Evolutionary conservation across 2,329 filamentous ascomycete genomes (phyloP).

Genomic region (Colletotrichum sojae): DNA sequence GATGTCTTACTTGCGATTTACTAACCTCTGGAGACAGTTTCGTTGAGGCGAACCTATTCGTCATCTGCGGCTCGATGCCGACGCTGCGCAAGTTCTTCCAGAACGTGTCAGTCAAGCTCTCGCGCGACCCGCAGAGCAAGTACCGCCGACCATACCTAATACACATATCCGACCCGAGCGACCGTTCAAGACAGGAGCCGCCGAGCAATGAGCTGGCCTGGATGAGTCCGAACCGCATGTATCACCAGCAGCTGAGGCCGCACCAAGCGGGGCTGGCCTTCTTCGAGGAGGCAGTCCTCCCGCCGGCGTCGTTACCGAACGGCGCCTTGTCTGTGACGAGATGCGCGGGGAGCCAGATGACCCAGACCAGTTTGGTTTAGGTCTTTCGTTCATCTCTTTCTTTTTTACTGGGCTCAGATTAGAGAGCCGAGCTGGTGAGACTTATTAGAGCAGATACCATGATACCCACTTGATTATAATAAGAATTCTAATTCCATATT

Average conservation of each 20-base stretch:
- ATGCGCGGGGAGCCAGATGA: neutral
- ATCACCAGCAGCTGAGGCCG: slow-evolving; percentile 5
- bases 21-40: slow-evolving; percentile 41
- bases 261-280: neutral
- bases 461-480: slow-evolving; percentile 11
- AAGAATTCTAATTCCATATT: neutral
- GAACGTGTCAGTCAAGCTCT: slow-evolving; percentile 52
- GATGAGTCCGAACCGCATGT: slow-evolving; percentile 6
- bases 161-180: slow-evolving; percentile 11
- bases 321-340: neutral
- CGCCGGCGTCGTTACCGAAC: neutral
- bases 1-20: too few species aligned
- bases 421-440: neutral
- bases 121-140: slow-evolving; percentile 40
- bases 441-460: slow-evolving; percentile 18
- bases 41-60: slow-evolving; percentile 56
- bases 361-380: neutral
- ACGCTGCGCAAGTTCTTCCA: slow-evolving; percentile 57
- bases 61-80: slow-evolving; percentile 57
- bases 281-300: neutral
- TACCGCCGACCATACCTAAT: slow-evolving; percentile 3
- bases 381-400: too few species aligned
- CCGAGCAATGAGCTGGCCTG: neutral
- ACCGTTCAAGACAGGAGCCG: neutral
- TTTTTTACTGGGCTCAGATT: neutral